Conservation (phyloP, 2,329 filamentous ascomycete species). For the Ophiostoma fasciatum region DNA sequence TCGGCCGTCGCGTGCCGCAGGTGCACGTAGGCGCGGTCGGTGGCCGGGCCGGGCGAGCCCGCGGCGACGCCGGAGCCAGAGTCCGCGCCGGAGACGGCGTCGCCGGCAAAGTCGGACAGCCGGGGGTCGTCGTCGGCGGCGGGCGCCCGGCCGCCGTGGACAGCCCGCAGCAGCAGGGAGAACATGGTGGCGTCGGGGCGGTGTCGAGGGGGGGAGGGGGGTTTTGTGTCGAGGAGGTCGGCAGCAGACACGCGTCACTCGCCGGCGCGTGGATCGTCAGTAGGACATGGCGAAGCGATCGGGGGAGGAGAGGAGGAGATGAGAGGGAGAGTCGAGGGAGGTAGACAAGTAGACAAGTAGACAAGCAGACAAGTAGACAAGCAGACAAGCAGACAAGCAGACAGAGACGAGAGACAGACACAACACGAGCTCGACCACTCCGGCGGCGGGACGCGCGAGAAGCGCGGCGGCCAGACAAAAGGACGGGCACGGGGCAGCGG, state of each 20-base stretch:
- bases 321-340: too few relatives aligned
- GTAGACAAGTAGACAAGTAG: too few relatives aligned
- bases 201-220: background rate
- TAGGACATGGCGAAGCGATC: too few relatives aligned
- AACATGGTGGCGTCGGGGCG: slow-evolving; percentile 14
- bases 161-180: slow-evolving; percentile 18
- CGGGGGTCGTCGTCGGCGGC: slow-evolving; percentile 1
- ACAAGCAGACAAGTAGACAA: too few relatives aligned
- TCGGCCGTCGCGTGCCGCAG: slow-evolving; percentile 45
- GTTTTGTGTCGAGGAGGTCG: too few relatives aligned
- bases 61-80: slow-evolving; percentile 9
- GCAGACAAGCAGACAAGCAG: too few relatives aligned
- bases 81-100: slow-evolving; percentile 9
- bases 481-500: background rate
- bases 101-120: background rate
- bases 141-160: slow-evolving; percentile 15
- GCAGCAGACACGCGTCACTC: too few relatives aligned
- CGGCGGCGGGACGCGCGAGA: too few relatives aligned
- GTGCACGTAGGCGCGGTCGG: slow-evolving; percentile 20
- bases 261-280: too few relatives aligned
- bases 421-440: too few relatives aligned
- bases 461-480: background rate
- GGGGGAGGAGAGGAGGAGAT: too few relatives aligned
- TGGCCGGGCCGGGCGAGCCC: slow-evolving; percentile 13
- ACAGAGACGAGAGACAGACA: too few relatives aligned